Percentiles rank a stretch among this genome's conserved stretches.
Evolutionary conservation across 306 rosid species (phyloP).

Genomic region (Prunus persica): Prunus_persica_NCBIv2 NC_034016.1:22270001-22270500

Average conservation of each 20-base stretch:
- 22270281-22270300: background rate
- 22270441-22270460: slow-evolving; percentile 43
- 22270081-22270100: slow-evolving; percentile 31
- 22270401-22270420: background rate
- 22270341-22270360: background rate
- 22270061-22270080: slow-evolving; percentile 41
- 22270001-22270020: slow-evolving; percentile 13
- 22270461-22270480: slow-evolving; percentile 34
- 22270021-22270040: slow-evolving; percentile 18
- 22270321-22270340: background rate
- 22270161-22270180: slow-evolving; percentile 2
- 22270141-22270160: slow-evolving; percentile 7
- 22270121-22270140: slow-evolving; percentile 7
- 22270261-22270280: slow-evolving; percentile 3
- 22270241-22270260: slow-evolving; percentile 7
- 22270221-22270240: background rate
- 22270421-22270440: background rate
- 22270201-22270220: background rate
- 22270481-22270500: slow-evolving; percentile 59
- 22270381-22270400: background rate
- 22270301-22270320: background rate
- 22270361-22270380: background rate
- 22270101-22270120: background rate
- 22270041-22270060: slow-evolving; percentile 65
- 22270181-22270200: slow-evolving; percentile 10